Evolutionary conservation across 2,329 filamentous ascomycete genomes (phyloP).

Genomic region (Pseudocercospora fuligena): DNA sequence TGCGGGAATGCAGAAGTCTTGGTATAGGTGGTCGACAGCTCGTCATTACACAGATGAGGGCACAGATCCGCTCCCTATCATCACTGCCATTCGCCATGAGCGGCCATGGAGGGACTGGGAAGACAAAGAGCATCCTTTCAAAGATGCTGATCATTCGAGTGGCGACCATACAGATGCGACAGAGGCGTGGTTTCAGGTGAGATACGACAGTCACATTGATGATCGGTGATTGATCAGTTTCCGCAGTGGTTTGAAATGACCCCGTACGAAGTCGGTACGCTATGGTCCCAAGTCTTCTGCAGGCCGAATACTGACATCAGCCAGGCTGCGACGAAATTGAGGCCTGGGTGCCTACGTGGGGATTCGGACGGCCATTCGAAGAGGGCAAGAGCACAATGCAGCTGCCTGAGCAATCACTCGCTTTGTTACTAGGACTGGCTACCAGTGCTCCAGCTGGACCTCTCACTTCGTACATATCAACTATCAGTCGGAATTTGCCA

Average conservation of each 20-base stretch:
- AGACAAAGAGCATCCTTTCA: conserved; percentile 37
- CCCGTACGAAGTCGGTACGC: conserved; percentile 39
- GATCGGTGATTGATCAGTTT: background rate
- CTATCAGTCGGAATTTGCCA: conserved; percentile 41
- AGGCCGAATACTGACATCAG: background rate
- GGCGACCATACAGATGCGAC: conserved; percentile 38
- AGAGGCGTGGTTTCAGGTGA: conserved; percentile 44
- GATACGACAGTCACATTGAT: background rate
- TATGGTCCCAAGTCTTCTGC: background rate
- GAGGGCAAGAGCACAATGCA: conserved; percentile 40
- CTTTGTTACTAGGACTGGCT: conserved; percentile 40
- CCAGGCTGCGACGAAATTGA: conserved; percentile 42
- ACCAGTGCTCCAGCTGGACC: conserved; percentile 42
- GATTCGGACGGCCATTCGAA: conserved; percentile 42
- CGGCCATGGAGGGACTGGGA: conserved; percentile 39
- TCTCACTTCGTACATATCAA: conserved; percentile 40
- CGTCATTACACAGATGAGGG: conserved; percentile 34
- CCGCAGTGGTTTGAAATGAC: conserved; percentile 41
- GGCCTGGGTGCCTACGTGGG: conserved; percentile 44
- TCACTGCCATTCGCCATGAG: conserved; percentile 38
- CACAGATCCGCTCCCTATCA: conserved; percentile 35
- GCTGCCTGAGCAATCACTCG: conserved; percentile 42
- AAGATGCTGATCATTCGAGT: conserved; percentile 32
- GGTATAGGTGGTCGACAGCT: conserved; percentile 39
- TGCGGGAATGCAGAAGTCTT: conserved; percentile 31